phyloP scores from a whole-genome alignment of 208 protist species.

The Kentomonas sorsogonicus region DNA sequence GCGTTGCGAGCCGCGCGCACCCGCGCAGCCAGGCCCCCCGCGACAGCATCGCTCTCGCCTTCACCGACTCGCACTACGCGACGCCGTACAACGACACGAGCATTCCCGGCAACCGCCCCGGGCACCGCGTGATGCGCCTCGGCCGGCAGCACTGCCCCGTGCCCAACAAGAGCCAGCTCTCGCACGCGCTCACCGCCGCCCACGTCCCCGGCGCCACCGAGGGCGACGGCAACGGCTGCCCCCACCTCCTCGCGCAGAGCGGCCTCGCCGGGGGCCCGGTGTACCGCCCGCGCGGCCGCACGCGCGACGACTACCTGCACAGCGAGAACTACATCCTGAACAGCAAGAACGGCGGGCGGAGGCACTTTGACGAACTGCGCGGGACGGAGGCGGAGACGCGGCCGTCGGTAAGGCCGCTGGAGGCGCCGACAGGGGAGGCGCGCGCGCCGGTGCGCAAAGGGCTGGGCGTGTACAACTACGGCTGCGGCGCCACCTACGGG shows the following conservation, averaged over 20 bases:
- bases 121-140: slow-evolving; percentile 25
- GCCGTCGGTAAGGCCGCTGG: slow-evolving; percentile 13
- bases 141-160: slow-evolving; percentile 42
- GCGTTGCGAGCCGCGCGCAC: too few relatives aligned
- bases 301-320: not conserved
- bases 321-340: slow-evolving; percentile 43
- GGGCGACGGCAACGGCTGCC: not conserved
- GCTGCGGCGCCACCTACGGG: slow-evolving; percentile 1
- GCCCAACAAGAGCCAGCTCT: slow-evolving; percentile 41
- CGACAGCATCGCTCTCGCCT: slow-evolving; percentile 63
- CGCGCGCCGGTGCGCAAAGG: slow-evolving; percentile 11
- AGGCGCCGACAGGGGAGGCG: not conserved
- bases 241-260: not conserved
- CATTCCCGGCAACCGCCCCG: slow-evolving; percentile 64
- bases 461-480: slow-evolving; percentile 16
- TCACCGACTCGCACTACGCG: slow-evolving; percentile 59
- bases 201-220: slow-evolving; percentile 10
- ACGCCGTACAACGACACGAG: slow-evolving; percentile 59
- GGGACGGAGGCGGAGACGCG: slow-evolving; percentile 29
- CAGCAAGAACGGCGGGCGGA: slow-evolving; percentile 45
- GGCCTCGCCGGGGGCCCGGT: not conserved
- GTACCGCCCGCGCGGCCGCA: not conserved
- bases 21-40: slow-evolving; percentile 3
- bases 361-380: slow-evolving; percentile 60
- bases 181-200: slow-evolving; percentile 31